Percentiles rank a stretch among this genome's conserved stretches.
phyloP scores from a whole-genome alignment of 2,329 filamentous ascomycete genomes.

The Diplocarpon mali region DNA sequence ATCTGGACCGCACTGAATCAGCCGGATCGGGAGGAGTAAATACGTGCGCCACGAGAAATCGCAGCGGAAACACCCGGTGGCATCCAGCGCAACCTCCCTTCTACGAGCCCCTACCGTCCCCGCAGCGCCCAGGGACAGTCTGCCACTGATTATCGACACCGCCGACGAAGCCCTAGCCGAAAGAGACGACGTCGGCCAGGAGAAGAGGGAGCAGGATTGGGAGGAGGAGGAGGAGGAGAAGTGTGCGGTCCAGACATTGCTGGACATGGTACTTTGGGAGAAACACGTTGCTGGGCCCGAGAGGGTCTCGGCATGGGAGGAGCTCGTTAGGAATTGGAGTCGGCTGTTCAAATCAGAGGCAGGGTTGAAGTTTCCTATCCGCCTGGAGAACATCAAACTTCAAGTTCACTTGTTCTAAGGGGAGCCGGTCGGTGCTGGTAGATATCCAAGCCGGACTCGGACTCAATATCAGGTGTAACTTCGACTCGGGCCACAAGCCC shows the following conservation, averaged over 20 bases:
- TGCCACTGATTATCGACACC: constrained; percentile 78
- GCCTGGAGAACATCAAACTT: constrained; percentile 85
- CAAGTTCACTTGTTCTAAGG: constrained; percentile 70
- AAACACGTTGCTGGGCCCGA: constrained; percentile 28
- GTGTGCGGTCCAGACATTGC: constrained; percentile 47
- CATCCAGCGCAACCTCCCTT: constrained; percentile 6
- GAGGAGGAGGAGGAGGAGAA: constrained; percentile 71
- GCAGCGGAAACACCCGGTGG: constrained; percentile 10
- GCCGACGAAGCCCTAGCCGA: constrained; percentile 78
- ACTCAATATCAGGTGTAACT: neutral
- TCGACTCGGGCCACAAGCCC: neutral
- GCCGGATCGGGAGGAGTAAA: constrained; percentile 28
- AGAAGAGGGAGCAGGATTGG: constrained; percentile 35
- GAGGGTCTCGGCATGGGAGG: constrained; percentile 48
- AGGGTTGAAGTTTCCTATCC: constrained; percentile 63
- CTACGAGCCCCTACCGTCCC: constrained; percentile 2
- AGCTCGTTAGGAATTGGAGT: constrained; percentile 61
- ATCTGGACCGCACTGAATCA: too few species aligned
- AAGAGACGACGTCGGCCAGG: constrained; percentile 38
- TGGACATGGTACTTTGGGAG: constrained; percentile 63
- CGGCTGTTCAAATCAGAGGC: constrained; percentile 67
- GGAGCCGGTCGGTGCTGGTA: neutral
- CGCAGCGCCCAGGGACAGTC: constrained; percentile 41
- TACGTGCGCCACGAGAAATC: constrained; percentile 12
- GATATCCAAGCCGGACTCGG: neutral